Evolutionary conservation across 805 yeast genomes (phyloP), one percentile per base, ranked within the genome.

Genomic region (Cyberlindnera mississippiensis): DNA sequence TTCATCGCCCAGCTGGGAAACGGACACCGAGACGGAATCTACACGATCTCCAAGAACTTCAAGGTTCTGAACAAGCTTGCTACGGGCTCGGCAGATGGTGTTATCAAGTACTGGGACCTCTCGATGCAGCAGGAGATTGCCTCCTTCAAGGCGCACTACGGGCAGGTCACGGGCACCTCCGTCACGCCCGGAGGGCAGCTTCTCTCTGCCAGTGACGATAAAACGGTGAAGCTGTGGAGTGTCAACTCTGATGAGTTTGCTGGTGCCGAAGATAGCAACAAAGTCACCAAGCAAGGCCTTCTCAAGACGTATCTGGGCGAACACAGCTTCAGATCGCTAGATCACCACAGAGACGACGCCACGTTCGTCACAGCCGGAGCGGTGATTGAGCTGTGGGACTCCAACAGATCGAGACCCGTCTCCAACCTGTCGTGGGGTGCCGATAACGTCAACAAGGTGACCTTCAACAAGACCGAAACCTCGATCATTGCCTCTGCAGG

Each of bases 11-110:
- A 93, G 60, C 66, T 93, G 28, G 99, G 99, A 3, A 75, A 78
- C 46, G 99, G 99, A 8, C 99, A 95, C 59, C 70, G 91, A 43
- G 99, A 93, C 60, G 98, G 97, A 44, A 88, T 93, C 12, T 91
- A 93, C 63, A 69, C 82, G 14, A 75, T 93, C 35, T 95, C 96
- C 6, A 85, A 83, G 62, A 85, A 90, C 63, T 79, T 79, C 59
- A 65, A 73, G 33, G 69, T 76, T 34, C 71, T 89, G 38, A 85
- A 80, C 55, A 81, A 80, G 57, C 64, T 91, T 22, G 97, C 97
- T 3, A 78, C 93, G 9, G 97, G 96, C 9, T 81, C 93, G 7
- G 99, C 96, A 28, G 99, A 93, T 62, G 99, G 99, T 56, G 78
- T 85, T 6, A 75, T 93, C 50, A 93, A 93, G 61, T 85, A 87